Evolutionary conservation across 2,329 filamentous ascomycete genomes (phyloP), one percentile per base, ranked within the genome.

Genomic region (Exophiala aquamarina): DNA sequence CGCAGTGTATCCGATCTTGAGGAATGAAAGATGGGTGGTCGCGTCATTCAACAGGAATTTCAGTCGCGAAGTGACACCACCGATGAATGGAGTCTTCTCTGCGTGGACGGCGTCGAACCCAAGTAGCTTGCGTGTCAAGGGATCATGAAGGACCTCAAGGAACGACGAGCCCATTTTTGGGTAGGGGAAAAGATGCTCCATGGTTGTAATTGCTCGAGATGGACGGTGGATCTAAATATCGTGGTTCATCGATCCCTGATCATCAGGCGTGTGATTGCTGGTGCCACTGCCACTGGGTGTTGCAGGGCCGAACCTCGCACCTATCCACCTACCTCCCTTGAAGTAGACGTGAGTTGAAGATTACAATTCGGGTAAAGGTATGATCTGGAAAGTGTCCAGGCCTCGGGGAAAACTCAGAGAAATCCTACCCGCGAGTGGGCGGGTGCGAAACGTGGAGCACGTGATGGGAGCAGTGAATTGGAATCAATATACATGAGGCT

Each of bases 1-100:
- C 2, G 85, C 80, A 1, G 86, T 83, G 38, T 88, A 70, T 8
- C 82, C 87, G 26, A 86, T 71, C 35, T 80, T 70, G 44, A 82
- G 54, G 6, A 75, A 51, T 39, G 68, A 66, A 4, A 70, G 70
- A 41, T 66, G 61, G 44, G 32, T 36, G 47, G 62, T 37, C 57
- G 55, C 33, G 52, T 68, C 63, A 26, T 63, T 60, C 19, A 66
- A 55, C 9, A 73, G 50, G 21, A 69, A 67, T 17, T 62, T 57
- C 5, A 67, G 66, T 45, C 68, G 68, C 5, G 67, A 66, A 7
- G 59, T 59, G n/a, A 67, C 62, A 4, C 62, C 66, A 5, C 46
- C 49, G 20, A 59, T 53, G 28, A 71, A 60, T 13, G 61, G 60
- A 14, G 47, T 50, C 32, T 69, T 47, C 11, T 59, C 56, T 3